phyloP scores from a whole-genome alignment of 805 yeast genomes.

The Nakazawaea laoshanensis region DNA sequence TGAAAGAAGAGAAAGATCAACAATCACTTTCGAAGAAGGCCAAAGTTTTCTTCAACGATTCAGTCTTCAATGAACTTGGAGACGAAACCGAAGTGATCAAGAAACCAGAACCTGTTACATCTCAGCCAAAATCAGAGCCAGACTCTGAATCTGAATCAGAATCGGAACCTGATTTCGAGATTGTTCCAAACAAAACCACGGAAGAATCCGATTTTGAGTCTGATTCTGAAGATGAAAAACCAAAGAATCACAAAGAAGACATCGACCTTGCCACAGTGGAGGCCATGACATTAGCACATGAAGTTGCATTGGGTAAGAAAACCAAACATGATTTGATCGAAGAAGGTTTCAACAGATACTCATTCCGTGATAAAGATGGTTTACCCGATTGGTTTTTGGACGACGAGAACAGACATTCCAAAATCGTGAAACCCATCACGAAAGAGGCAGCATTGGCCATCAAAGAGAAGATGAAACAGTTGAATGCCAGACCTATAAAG shows the following conservation, averaged over 20 bases:
- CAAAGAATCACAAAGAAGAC: conserved; percentile 44
- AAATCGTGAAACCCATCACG: conserved; percentile 84
- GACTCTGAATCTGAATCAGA: no score
- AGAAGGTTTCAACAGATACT: conserved; percentile 86
- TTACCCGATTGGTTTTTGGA: conserved; percentile 97
- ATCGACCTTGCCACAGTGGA: conserved; percentile 86
- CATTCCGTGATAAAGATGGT: conserved; percentile 86
- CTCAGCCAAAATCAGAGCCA: not conserved
- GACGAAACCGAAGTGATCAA: conserved; percentile 22
- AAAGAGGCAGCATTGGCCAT: conserved; percentile 84
- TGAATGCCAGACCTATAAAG: conserved; percentile 97
- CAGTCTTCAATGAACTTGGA: conserved; percentile 39
- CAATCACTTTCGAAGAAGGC: conserved; percentile 41
- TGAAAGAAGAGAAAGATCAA: conserved; percentile 28
- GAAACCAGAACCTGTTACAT: not conserved
- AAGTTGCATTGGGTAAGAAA: conserved; percentile 83
- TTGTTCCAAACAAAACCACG: conserved; percentile 22
- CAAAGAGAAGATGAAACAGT: conserved; percentile 64
- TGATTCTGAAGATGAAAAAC: conserved; percentile 34
- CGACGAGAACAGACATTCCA: conserved; percentile 82
- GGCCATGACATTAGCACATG: conserved; percentile 97
- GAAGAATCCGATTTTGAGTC: conserved; percentile 35
- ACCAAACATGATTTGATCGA: conserved; percentile 79
- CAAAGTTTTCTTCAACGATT: conserved; percentile 36
- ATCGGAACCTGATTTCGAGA: conserved; percentile 29